Base-by-base conservation (phyloP, 106 monocot species). In the Cymbidium sinense region DNA sequence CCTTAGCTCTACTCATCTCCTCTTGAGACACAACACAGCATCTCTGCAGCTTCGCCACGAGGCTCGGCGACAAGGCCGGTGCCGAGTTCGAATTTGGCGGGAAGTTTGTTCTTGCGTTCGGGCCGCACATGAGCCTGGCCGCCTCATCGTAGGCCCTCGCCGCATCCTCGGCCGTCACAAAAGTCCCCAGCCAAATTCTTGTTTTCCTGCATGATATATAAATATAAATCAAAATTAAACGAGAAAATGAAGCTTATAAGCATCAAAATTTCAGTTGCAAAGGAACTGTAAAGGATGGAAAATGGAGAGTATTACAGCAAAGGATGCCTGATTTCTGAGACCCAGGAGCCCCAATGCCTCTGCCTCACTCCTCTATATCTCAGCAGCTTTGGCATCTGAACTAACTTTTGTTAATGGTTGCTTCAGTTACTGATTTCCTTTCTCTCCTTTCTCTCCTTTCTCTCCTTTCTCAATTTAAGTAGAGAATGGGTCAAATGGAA, bases 101-200 rank as follows among this genome's bases (percentile, higher is more conserved):
- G 82, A 96, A 96, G 85, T 96, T 96, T 51, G 93, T 90, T 55
- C 81, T 84, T 17, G 96, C 96, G 8, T 62, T 73, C 43, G 82
- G 82, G 12, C 93, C 96, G 77, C 96, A 89, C 86, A 96, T 93
- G 41, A 91, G 80, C 71, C 93, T 29, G 9, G 96, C 91, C 17
- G 91, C 93, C 85, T 96, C 96, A 75, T 96, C 96, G 74, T 96
- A 96, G 50, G 94, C 96, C 43, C 88, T 81, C 44, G 96, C 96
- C 21, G 96, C 96, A 70, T 94, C 91, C 85, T 96, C 96, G 5
- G 93, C 89, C 25, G 89, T 96, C 79, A 90, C 93, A 55, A 86
- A 96, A 7, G 96, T 94, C 12, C 96, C 96, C 30, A 96, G 74
- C 96, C 96, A 96, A 27, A 96, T 91, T 79, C 93, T 93, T 9